These are phyloP conservation scores for Volvox africanus DNA, from an alignment of 139 green algal genomes.

Conservation along the genomic window DNA sequence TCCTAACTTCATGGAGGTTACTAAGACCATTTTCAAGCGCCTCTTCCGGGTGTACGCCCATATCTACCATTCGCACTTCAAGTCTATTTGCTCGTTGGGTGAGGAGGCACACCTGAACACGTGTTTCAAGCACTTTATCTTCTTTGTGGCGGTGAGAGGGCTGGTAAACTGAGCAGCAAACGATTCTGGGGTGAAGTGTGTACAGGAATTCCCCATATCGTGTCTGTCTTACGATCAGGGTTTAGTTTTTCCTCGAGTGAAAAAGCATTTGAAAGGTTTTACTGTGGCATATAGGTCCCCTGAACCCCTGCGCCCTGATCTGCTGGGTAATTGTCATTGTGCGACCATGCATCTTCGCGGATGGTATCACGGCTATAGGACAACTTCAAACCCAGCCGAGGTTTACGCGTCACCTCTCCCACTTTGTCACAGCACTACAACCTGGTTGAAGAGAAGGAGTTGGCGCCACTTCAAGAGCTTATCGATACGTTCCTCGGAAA, in stretches of 20 bases:
- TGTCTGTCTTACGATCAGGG: no score
- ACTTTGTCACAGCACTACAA: background rate
- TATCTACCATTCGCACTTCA: constrained; percentile 99
- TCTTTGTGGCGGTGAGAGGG: constrained; percentile 83
- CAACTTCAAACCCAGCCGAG: no score
- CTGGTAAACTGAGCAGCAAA: no score
- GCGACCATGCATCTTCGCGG: no score
- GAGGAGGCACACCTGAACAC: constrained; percentile 98
- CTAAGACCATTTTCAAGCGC: constrained; percentile 94
- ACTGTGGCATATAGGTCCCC: no score
- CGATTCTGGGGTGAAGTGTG: no score
- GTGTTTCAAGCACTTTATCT: constrained; percentile 99
- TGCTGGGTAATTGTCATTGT: no score
- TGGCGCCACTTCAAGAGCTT: constrained; percentile 94
- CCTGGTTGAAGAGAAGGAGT: constrained; percentile 94
- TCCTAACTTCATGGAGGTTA: constrained; percentile 86
- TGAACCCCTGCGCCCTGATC: no score
- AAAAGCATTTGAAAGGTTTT: no score
- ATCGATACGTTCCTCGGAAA: constrained; percentile 85
- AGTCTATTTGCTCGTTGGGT: constrained; percentile 76
- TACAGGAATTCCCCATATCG: no score
- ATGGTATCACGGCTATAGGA: no score
- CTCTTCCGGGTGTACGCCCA: constrained; percentile 99
- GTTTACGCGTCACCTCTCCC: background rate
- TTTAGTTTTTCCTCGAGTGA: no score